These are phyloP conservation scores for Rhynchospora tenuis DNA, from an alignment of 176 grass and related monocot species.

Conservation along the genomic window DNA sequence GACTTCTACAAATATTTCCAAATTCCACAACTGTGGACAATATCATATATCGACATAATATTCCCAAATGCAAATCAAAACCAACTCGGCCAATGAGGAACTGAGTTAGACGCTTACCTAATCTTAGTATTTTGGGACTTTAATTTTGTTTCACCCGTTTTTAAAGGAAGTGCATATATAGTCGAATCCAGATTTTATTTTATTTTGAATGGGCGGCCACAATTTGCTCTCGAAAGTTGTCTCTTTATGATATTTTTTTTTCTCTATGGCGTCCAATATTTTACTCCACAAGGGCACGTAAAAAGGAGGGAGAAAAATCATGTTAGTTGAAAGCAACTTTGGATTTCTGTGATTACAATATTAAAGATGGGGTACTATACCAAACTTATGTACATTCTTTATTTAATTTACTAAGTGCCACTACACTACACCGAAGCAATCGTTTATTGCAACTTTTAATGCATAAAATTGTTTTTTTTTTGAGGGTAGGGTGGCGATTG, in stretches of 20 bases:
- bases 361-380: neutral
- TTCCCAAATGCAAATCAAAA: too few relatives aligned
- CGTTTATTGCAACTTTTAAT: neutral
- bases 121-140: too few relatives aligned
- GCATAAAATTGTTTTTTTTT: neutral
- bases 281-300: neutral
- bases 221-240: neutral
- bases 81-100: too few relatives aligned
- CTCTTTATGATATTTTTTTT: neutral
- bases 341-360: constrained; percentile 9
- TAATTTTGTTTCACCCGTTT: too few relatives aligned
- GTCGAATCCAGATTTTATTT: neutral
- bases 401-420: neutral
- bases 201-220: neutral
- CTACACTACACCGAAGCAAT: constrained; percentile 18
- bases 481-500: too few relatives aligned
- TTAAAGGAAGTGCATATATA: neutral
- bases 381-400: neutral
- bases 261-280: neutral
- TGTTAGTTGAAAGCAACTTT: constrained; percentile 25
- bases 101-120: too few relatives aligned
- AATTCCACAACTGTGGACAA: too few relatives aligned
- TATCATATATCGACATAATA: too few relatives aligned
- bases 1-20: too few relatives aligned
- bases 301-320: neutral